A percentile compares a stretch with the other conserved stretches of the same genome.
phyloP scores from a whole-genome alignment of 176 grass and related monocot species.

The Hordeum vulgare region MorexV3_pseudomolecules_assembly NC_058519.1:161359873-161360372 shows the following conservation, averaged over 20 bases:
- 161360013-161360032: neutral
- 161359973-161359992: neutral
- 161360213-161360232: no score
- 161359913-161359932: slow-evolving; percentile 26
- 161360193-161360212: no score
- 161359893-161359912: neutral
- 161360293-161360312: no score
- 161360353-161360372: no score
- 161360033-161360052: neutral
- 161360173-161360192: neutral
- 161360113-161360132: neutral
- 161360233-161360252: no score
- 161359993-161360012: neutral
- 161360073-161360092: slow-evolving; percentile 1
- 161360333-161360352: no score
- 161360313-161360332: no score
- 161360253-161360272: no score
- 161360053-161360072: slow-evolving; percentile 14
- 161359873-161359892: neutral
- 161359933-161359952: slow-evolving; percentile 9
- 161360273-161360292: no score
- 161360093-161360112: neutral
- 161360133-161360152: neutral
- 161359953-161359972: neutral
- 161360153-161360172: neutral